Percentiles rank a stretch among this genome's conserved stretches.
Evolutionary conservation across 805 yeast genomes (phyloP).

Genomic region (Nakazawaea wyomingensis): DNA sequence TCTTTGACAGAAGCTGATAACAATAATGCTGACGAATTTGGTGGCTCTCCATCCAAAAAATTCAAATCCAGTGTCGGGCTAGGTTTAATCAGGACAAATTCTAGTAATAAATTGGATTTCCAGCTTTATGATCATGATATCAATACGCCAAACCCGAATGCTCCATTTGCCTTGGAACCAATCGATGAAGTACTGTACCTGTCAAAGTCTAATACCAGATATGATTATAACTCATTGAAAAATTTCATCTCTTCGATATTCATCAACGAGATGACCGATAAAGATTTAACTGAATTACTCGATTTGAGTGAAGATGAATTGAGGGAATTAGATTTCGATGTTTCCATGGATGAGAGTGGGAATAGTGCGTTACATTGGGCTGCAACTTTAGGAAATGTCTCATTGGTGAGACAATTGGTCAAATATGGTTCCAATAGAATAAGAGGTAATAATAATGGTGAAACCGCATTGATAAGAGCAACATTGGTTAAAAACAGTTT

Average conservation of each 20-base stretch:
- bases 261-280: conserved; percentile 33
- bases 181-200: conserved; percentile 18
- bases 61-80: conserved; percentile 19
- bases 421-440: conserved; percentile 61
- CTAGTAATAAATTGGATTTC: conserved; percentile 17
- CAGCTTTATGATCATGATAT: conserved; percentile 33
- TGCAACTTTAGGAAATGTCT: conserved; percentile 76
- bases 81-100: conserved; percentile 7
- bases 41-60: conserved; percentile 35
- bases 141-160: conserved; percentile 34
- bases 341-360: conserved; percentile 89
- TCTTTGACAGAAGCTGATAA: conserved; percentile 26
- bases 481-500: conserved; percentile 79
- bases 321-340: conserved; percentile 56
- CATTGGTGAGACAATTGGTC: conserved; percentile 65
- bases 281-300: conserved; percentile 11
- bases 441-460: conserved; percentile 77
- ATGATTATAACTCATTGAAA: conserved; percentile 34
- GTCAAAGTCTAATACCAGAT: conserved; percentile 3
- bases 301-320: conserved; percentile 21
- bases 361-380: conserved; percentile 97
- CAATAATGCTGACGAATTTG: conserved; percentile 10
- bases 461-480: conserved; percentile 80
- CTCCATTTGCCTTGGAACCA: conserved; percentile 47
- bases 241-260: conserved; percentile 48